Evolutionary conservation across 441 rosid species (phyloP).

Genomic region (Aleurites moluccanus): DNA sequence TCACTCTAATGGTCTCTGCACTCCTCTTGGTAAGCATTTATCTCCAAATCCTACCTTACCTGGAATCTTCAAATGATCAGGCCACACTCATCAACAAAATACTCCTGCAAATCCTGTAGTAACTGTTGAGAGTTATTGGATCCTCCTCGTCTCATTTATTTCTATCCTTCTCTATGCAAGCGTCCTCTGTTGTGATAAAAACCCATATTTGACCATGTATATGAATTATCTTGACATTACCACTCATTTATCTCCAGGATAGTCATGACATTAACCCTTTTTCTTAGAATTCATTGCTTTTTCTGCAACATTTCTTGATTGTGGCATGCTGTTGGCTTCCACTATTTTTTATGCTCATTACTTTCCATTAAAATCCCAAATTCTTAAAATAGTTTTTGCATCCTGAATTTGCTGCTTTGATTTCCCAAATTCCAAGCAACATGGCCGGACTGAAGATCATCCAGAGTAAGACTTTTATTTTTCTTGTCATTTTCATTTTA

Average conservation of each 20-base stretch:
- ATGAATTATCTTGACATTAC: background rate
- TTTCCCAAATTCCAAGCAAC: constrained; percentile 19
- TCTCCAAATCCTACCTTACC: constrained; percentile 24
- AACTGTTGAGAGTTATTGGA: background rate
- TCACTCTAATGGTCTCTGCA: constrained; percentile 87
- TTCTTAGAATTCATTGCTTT: background rate
- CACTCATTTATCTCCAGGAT: background rate
- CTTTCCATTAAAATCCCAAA: constrained; percentile 8
- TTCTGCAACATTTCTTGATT: background rate
- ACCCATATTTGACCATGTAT: background rate
- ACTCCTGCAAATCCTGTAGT: background rate
- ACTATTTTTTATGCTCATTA: background rate
- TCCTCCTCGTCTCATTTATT: background rate
- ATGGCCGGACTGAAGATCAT: constrained; percentile 35
- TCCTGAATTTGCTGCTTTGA: constrained; percentile 18
- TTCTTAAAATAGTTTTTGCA: constrained; percentile 15
- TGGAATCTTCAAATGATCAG: constrained; percentile 32
- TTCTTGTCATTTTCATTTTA: constrained; percentile 39
- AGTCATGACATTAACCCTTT: background rate
- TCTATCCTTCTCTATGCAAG: constrained; percentile 6
- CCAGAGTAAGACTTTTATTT: constrained; percentile 37
- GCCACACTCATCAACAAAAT: constrained; percentile 6
- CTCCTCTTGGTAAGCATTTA: constrained; percentile 75
- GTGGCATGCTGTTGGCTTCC: background rate
- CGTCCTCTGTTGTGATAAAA: background rate